Evolutionary conservation across 1,284 basidiomycete genomes (phyloP), one percentile per base, ranked within the genome.

Genomic region (Mycocalia duriaeana): DNA sequence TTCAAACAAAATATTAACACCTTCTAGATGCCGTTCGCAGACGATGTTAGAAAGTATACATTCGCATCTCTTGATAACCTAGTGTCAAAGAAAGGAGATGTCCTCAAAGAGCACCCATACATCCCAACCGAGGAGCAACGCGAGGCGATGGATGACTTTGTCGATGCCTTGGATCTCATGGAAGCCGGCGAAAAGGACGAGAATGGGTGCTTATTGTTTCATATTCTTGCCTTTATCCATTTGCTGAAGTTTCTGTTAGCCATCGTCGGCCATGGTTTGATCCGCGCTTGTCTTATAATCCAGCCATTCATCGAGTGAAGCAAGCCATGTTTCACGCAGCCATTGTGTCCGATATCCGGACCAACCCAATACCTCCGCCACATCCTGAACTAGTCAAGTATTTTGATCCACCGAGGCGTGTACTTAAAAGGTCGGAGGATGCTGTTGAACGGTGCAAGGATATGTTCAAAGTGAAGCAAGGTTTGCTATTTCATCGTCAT

Each of bases 321-420:
- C 91, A 96, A 68, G 94, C 94, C 3, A 82, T 94, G 54, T 89
- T 94, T 63, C 92, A 94, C 58, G 82, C 83, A 44, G 89, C 91
- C 0, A 73, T 91, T 9, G 83, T 88, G 5, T 68, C 79, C 1
- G 88, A 94, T 58, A 70, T 94, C 7, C 67, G 75, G n/a, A 72
- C 70, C 2, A 73, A 89, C 46, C 89, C 91, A 0, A 71, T 96
- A 1, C 86, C 89, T 0, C 87, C 87, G 0, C 91, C 92, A 0
- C 91, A 95, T 63, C 85, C 85, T 0, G 88, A 90, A 49, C 73
- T 96, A 5, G 68, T 79, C 24, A 91, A 89, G 57, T 97, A 89
- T 65, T 82, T 96, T 58, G 70, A 90, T 16, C 81, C 91, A 1
- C 94, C 94, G 0, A 72, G 69, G 25, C 74, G 75, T 35, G 79